phyloP scores from a whole-genome alignment of 1,139 yeast genomes.

The Pichia terricola region DNA sequence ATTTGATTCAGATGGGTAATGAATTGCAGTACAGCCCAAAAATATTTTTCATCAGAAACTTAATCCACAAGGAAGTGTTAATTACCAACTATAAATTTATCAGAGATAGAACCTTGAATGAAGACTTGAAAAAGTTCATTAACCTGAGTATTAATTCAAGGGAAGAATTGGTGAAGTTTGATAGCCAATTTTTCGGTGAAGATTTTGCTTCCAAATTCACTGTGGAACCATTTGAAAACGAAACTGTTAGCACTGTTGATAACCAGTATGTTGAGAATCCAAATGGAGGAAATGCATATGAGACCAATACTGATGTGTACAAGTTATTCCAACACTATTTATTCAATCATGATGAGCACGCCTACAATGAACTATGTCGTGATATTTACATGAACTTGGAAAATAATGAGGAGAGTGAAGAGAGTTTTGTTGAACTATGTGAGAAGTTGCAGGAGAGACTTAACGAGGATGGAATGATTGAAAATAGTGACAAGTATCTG shows the following conservation, averaged over 20 bases:
- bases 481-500: constrained; percentile 38
- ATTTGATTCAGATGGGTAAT: constrained; percentile 37
- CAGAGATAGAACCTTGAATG: constrained; percentile 58
- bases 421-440: constrained; percentile 22
- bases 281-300: constrained; percentile 3
- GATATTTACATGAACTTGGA: constrained; percentile 25
- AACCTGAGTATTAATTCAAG: constrained; percentile 36
- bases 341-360: constrained; percentile 25
- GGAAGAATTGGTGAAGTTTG: constrained; percentile 21
- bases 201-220: constrained; percentile 16
- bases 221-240: constrained; percentile 9
- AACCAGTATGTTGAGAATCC: constrained; percentile 11
- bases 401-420: constrained; percentile 20
- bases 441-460: constrained; percentile 17
- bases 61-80: constrained; percentile 76
- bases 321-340: constrained; percentile 21
- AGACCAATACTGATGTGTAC: constrained; percentile 13
- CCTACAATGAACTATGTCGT: constrained; percentile 23
- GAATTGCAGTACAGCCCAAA: constrained; percentile 56
- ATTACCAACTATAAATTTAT: constrained; percentile 64
- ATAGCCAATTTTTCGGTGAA: constrained; percentile 23
- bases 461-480: constrained; percentile 26
- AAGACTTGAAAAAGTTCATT: constrained; percentile 58
- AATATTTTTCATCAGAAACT: constrained; percentile 62
- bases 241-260: constrained; percentile 2